phyloP scores from a whole-genome alignment of 306 rosid genomes.

The Vigna mungo region DNA sequence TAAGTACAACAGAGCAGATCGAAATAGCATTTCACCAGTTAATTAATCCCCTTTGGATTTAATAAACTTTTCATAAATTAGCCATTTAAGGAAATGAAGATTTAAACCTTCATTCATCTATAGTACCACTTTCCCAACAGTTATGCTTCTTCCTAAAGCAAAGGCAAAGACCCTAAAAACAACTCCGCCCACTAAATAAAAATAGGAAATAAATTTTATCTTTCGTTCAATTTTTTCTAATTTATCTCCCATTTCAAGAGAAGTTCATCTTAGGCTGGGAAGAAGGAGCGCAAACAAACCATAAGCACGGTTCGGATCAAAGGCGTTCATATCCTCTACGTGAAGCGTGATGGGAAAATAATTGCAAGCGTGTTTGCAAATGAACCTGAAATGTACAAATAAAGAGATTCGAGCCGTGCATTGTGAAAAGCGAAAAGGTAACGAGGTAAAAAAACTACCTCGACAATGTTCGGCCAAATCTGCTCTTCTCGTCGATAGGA shows the following conservation, averaged over 20 bases:
- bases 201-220: background rate
- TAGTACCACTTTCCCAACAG: constrained; percentile 15
- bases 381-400: constrained; percentile 58
- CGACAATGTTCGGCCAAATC: constrained; percentile 62
- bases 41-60: background rate
- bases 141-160: constrained; percentile 21
- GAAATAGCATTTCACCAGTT: background rate
- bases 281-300: constrained; percentile 52
- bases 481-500: constrained; percentile 68
- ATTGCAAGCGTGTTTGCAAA: constrained; percentile 70
- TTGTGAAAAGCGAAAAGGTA: background rate
- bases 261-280: background rate
- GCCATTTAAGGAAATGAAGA: constrained; percentile 6
- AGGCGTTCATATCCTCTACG: constrained; percentile 80
- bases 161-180: constrained; percentile 21
- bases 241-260: constrained; percentile 13
- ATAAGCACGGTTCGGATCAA: constrained; percentile 78
- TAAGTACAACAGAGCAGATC: background rate
- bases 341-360: constrained; percentile 83
- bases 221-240: background rate
- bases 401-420: background rate
- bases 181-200: background rate
- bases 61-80: constrained; percentile 11
- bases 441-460: constrained; percentile 47
- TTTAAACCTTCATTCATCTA: constrained; percentile 19